Evolutionary conservation across 2,329 filamentous ascomycete species (phyloP).

Genomic region (Knufia fluminis): DNA sequence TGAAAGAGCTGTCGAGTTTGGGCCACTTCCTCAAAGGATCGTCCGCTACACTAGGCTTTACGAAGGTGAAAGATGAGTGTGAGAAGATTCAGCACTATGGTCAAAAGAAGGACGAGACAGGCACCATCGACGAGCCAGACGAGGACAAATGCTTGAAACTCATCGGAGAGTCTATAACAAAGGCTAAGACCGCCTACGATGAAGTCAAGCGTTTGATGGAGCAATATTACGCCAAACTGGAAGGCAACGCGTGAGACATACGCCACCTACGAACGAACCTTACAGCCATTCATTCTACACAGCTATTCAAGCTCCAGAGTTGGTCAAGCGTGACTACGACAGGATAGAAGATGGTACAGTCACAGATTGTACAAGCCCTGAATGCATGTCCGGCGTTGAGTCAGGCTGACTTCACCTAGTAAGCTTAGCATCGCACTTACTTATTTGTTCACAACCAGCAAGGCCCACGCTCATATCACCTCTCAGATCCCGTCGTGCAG

Average conservation of each 20-base stretch:
- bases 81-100: conserved; percentile 96
- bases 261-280: neutral
- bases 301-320: neutral
- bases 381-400: neutral
- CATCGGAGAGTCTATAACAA: conserved; percentile 59
- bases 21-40: conserved; percentile 98
- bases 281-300: neutral
- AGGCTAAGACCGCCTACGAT: conserved; percentile 66
- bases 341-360: neutral
- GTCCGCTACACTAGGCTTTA: conserved; percentile 83
- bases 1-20: conserved; percentile 67
- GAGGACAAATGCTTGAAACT: conserved; percentile 58
- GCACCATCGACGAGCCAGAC: conserved; percentile 56
- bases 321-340: neutral
- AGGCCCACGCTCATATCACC: no score
- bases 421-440: no score
- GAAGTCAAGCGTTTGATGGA: conserved; percentile 63
- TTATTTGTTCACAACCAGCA: no score
- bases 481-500: no score
- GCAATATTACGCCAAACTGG: conserved; percentile 50
- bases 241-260: neutral
- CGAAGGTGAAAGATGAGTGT: conserved; percentile 83
- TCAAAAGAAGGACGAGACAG: conserved; percentile 69
- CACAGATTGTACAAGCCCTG: neutral
- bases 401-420: neutral